Percentiles rank a stretch among this genome's conserved stretches.
Conservation (phyloP, 2,329 filamentous ascomycete genomes). For the Colletotrichum cuscutae region DNA sequence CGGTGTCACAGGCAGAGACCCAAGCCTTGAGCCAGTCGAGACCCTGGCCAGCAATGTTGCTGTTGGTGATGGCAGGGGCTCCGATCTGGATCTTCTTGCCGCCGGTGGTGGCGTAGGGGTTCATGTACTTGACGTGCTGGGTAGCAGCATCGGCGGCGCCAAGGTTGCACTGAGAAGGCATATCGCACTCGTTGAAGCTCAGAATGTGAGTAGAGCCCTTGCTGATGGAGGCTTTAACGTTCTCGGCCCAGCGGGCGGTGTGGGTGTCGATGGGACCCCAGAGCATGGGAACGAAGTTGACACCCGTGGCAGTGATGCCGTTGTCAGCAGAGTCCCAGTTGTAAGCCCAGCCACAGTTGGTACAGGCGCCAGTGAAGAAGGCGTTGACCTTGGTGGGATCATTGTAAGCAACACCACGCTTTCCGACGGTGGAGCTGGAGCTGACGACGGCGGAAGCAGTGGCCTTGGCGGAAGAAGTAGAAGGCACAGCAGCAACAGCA, state of each 20-base stretch:
- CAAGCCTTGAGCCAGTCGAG: slow-evolving; percentile 66
- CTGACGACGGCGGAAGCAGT: slow-evolving; percentile 30
- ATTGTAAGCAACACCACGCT: slow-evolving; percentile 79
- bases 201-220: slow-evolving; percentile 67
- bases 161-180: slow-evolving; percentile 68
- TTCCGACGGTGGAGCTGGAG: slow-evolving; percentile 46
- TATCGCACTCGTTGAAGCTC: slow-evolving; percentile 80
- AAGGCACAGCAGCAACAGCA: slow-evolving; percentile 31
- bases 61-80: slow-evolving; percentile 72
- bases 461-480: slow-evolving; percentile 39
- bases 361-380: slow-evolving; percentile 54
- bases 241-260: slow-evolving; percentile 59
- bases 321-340: slow-evolving; percentile 70
- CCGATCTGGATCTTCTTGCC: slow-evolving; percentile 63
- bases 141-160: slow-evolving; percentile 61
- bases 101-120: slow-evolving; percentile 63
- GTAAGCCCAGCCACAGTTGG: slow-evolving; percentile 69
- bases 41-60: slow-evolving; percentile 59
- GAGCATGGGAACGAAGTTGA: slow-evolving; percentile 75
- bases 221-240: slow-evolving; percentile 62
- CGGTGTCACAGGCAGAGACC: slow-evolving; percentile 59
- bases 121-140: slow-evolving; percentile 64
- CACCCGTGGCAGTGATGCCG: slow-evolving; percentile 50
- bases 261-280: slow-evolving; percentile 62
- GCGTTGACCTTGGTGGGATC: slow-evolving; percentile 60